Conservation (phyloP, 2,329 filamentous ascomycete species). For the Botrytis deweyae region DNA sequence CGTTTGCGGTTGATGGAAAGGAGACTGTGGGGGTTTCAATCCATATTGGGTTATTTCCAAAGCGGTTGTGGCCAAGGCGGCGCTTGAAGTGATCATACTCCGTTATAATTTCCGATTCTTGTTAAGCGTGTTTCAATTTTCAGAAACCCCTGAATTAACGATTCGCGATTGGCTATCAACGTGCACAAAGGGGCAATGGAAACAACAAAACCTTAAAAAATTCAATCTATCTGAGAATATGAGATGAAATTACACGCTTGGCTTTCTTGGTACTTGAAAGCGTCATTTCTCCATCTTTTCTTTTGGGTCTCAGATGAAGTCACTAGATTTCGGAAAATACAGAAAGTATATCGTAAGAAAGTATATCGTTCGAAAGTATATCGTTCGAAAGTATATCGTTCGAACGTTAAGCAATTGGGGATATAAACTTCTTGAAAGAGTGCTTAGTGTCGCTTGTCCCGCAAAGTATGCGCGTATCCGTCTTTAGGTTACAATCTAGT, state of each 20-base stretch:
- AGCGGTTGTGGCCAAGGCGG: neutral
- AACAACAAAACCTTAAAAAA: neutral
- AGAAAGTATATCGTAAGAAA: neutral
- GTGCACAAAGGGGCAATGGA: neutral
- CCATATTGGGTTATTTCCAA: neutral
- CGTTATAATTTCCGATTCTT: neutral
- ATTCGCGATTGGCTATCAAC: neutral
- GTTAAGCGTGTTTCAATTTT: constrained; percentile 1
- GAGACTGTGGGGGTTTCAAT: neutral
- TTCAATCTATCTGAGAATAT: constrained; percentile 8
- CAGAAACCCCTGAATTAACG: neutral
- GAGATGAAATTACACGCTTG: neutral
- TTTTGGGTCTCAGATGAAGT: neutral
- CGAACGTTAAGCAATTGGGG: neutral
- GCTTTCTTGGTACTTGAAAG: constrained; percentile 1
- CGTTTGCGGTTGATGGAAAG: neutral
- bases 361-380: neutral
- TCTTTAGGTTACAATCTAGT: neutral
- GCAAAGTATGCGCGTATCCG: neutral
- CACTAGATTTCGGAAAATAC: neutral
- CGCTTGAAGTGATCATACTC: neutral
- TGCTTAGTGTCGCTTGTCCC: neutral
- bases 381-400: neutral
- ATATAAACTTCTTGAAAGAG: neutral
- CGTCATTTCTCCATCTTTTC: constrained; percentile 2